These are phyloP conservation scores for Botrytis sinoallii DNA, from an alignment of 2,329 filamentous ascomycete species.

Conservation along the genomic window DNA sequence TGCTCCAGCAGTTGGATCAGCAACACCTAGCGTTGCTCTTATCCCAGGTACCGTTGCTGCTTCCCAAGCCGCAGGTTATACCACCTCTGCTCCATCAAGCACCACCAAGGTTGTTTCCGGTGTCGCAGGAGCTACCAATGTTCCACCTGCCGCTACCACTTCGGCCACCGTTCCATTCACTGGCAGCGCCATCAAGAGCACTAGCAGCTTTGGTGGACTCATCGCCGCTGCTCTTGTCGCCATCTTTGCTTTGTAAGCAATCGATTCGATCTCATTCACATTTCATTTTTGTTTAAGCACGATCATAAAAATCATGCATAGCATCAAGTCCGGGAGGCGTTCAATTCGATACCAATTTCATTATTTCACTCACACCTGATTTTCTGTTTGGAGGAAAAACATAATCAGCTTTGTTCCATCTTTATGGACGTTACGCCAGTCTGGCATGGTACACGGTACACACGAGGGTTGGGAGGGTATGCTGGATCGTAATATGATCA, in stretches of 20 bases:
- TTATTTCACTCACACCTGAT: slow-evolving; percentile 11
- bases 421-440: slow-evolving; percentile 31
- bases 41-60: slow-evolving; percentile 39
- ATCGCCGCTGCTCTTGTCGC: slow-evolving; percentile 31
- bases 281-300: slow-evolving; percentile 14
- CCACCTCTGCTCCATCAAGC: slow-evolving; percentile 27
- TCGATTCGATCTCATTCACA: neutral
- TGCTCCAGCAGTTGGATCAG: slow-evolving; percentile 20
- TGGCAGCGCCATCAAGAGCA: slow-evolving; percentile 35
- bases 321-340: slow-evolving; percentile 18
- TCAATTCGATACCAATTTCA: slow-evolving; percentile 28
- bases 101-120: slow-evolving; percentile 1
- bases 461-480: neutral
- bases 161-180: slow-evolving; percentile 39
- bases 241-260: slow-evolving; percentile 30
- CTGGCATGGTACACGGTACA: slow-evolving; percentile 24
- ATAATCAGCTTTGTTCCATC: slow-evolving; percentile 23
- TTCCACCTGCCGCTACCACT: slow-evolving; percentile 30
- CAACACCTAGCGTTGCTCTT: slow-evolving; percentile 35
- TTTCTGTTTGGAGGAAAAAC: neutral
- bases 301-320: neutral
- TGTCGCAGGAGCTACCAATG: slow-evolving; percentile 23
- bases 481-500: neutral
- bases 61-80: slow-evolving; percentile 23
- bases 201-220: slow-evolving; percentile 32